Conservation (phyloP, 2,329 filamentous ascomycete genomes). For the Hymenoscyphus linearis region DNA sequence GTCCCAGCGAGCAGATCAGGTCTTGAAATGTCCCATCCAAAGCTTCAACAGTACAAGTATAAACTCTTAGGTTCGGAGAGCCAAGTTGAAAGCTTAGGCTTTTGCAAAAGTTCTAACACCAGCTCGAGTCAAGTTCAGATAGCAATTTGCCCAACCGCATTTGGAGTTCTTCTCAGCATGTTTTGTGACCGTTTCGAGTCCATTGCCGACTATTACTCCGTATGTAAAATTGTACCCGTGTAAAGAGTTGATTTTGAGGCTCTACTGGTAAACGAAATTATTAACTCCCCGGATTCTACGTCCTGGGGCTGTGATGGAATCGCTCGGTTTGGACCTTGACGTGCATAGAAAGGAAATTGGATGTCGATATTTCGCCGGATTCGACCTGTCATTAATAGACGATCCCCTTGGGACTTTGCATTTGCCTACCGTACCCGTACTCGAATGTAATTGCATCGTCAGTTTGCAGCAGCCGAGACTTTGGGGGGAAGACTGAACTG, state of each 20-base stretch:
- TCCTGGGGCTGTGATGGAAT: background rate
- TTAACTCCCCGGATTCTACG: constrained; percentile 3
- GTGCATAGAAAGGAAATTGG: background rate
- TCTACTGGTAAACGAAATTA: background rate
- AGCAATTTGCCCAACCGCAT: background rate
- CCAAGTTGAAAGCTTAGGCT: background rate
- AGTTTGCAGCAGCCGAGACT: too few relatives aligned
- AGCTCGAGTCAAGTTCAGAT: background rate
- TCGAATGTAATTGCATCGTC: too few relatives aligned
- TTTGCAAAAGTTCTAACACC: background rate
- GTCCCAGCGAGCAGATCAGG: background rate
- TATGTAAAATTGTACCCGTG: background rate
- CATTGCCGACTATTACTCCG: background rate
- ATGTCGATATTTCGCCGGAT: background rate
- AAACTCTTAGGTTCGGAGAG: background rate
- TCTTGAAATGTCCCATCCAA: background rate
- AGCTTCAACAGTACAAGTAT: background rate
- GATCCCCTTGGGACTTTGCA: background rate
- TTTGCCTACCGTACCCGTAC: too few relatives aligned
- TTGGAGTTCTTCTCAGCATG: too few relatives aligned
- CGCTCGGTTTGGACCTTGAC: background rate
- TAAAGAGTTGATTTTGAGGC: background rate
- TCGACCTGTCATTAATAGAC: background rate
- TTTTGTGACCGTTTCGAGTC: background rate
- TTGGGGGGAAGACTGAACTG: too few relatives aligned